These are phyloP conservation scores for Aleurites moluccanus DNA, from an alignment of 441 rosid species.

Conservation along the genomic window DNA sequence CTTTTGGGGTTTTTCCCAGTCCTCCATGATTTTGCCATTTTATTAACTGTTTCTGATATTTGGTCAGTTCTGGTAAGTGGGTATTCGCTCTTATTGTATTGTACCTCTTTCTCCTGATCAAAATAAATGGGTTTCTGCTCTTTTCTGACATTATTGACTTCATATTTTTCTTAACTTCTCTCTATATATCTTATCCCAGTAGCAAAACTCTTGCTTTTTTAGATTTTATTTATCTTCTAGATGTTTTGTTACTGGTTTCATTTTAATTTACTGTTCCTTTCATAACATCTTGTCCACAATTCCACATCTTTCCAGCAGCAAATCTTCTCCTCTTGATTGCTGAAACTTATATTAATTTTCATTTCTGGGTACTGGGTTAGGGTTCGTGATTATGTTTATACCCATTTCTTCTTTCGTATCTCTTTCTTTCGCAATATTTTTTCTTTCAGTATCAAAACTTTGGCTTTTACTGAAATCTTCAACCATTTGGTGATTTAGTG, in stretches of 20 bases:
- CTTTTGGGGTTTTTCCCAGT: not conserved
- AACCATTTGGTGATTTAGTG: not conserved
- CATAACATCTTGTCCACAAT: not conserved
- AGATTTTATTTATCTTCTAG: not conserved
- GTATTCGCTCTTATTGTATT: conserved; percentile 6
- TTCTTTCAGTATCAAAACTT: not conserved
- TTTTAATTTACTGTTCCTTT: not conserved
- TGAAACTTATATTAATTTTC: not conserved
- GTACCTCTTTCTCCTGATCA: conserved; percentile 11
- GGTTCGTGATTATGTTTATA: not conserved
- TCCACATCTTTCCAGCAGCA: not conserved
- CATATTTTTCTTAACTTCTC: not conserved
- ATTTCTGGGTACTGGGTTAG: too few species aligned
- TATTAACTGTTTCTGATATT: conserved; percentile 17
- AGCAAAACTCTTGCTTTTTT: not conserved
- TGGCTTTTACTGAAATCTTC: not conserved
- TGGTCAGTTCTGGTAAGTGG: conserved; percentile 17
- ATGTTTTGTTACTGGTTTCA: not conserved
- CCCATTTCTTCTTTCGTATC: not conserved
- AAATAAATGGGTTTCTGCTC: conserved; percentile 11
- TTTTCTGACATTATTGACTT: conserved; percentile 15
- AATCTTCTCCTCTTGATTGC: not conserved
- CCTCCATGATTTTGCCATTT: not conserved
- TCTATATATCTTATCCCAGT: not conserved
- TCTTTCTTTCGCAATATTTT: not conserved